phyloP scores from a whole-genome alignment of 2,329 filamentous ascomycete species.

The Ilyonectria destructans region DNA sequence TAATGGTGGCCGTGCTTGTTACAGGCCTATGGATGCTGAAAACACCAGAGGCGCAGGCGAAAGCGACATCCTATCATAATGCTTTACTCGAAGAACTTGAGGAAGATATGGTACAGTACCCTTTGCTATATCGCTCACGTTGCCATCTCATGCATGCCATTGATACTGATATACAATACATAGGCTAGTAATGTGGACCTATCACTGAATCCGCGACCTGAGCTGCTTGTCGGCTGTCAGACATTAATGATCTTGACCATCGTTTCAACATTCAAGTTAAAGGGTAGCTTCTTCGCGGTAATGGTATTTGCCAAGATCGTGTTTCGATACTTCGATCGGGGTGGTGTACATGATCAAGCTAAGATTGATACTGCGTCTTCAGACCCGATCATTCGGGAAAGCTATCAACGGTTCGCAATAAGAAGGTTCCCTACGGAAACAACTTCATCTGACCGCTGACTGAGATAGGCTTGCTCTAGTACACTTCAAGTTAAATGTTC shows the following conservation, averaged over 20 bases:
- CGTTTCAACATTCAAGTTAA: not conserved
- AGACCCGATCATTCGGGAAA: not conserved
- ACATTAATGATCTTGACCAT: not conserved
- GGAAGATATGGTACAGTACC: not conserved
- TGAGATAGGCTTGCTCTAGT: not conserved
- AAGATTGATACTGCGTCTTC: not conserved
- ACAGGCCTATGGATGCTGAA: not conserved
- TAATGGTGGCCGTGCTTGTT: not conserved
- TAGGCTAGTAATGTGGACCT: not conserved
- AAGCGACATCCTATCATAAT: not conserved
- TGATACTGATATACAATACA: not conserved
- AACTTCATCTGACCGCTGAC: not conserved
- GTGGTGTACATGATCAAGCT: not conserved
- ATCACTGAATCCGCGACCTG: not conserved
- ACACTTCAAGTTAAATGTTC: not conserved
- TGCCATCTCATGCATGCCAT: too few species aligned
- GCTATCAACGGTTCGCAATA: not conserved
- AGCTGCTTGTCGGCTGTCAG: not conserved
- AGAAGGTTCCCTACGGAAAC: not conserved
- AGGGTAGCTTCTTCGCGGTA: not conserved
- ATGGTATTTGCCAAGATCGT: not conserved
- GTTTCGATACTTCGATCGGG: not conserved
- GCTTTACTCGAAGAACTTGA: not conserved
- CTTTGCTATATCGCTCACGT: not conserved
- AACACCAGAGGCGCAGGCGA: not conserved